Base-by-base conservation (phyloP, 306 rosid genomes). In the Mucuna pruriens region DNA sequence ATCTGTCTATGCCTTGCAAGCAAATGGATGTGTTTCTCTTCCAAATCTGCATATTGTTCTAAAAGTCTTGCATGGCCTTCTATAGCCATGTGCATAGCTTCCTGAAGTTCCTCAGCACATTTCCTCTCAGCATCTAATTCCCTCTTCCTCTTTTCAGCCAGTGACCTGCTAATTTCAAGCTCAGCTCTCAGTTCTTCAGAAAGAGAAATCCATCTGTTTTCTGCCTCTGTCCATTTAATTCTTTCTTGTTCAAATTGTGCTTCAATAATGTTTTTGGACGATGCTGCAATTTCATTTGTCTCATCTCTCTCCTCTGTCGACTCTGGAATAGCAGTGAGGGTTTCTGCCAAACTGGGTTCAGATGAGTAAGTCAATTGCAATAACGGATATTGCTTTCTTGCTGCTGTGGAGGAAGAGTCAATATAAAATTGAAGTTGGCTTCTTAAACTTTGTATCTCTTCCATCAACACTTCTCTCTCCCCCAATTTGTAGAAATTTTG, bases 1-100 rank as follows among this genome's bases (percentile, higher is more conserved):
- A 96, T 96, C 84, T 75, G 92, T 83, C 98, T 87, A 74, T 96
- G 94, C 91, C 98, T 92, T 63, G 88, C 88, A 82, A 94, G 97
- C 81, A 96, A 77, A 11, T 92, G 91, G 87, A 94, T 90, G 58
- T 93, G 98, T 52, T 91, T 91, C 91, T 96, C 99, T 90, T 96
- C 97, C 92, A 96, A 91, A 87, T 96, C 99, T 42, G 97, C 99
- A 83, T 92, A 96, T 74, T 90, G 95, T 67, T 96, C 99, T 72
- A 96, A 74, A 88, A 92, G 89, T 15, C 97, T 92, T 19, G 98
- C 95, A 76, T 96, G 97, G 44, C 97, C 95, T 81, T 90, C 90
- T 86, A 96, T 88, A 46, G 99, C 99, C 85, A 87, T 69, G 45
- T 87, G 97, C 90, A 96, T 84, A 74, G 98, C 99, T 88, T 94